Base-by-base conservation (phyloP, 2,329 filamentous ascomycete genomes). In the Lecanicillium sp. region DNA sequence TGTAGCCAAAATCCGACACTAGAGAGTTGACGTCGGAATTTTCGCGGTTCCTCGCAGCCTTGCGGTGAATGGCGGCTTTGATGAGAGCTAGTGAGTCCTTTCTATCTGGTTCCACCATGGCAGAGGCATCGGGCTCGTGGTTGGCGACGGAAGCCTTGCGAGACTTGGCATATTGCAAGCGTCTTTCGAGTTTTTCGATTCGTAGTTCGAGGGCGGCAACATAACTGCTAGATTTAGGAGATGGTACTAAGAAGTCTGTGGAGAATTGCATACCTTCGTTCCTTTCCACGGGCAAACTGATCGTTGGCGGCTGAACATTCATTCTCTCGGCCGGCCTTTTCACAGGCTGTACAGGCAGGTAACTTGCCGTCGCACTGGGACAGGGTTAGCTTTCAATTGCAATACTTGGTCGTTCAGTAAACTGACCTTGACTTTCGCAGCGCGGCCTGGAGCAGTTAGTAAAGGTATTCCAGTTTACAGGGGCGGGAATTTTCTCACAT, bases 261-360 rank as follows among this genome's bases (percentile, higher is more conserved):
- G 9, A 15, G 4, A 19, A 29, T 27, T 7, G 12, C 9, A 42
- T 49, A 79, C 79, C 89, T 96, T 53, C 90, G 74, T 57, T 96
- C 92, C 60, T 96, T 96, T 44, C 92, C 92, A 45, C 88, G 75
- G 1, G 90, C 89, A 61, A 95, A 96, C 58, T 95, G 88, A 55
- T 96, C 90, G 53, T 94, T 95, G 7, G 88, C 89, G 40, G 88
- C 88, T 6, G 88, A 95, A 59, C 92, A 98, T 56, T 94, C 88
- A 43, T 73, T 80, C 40, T 85, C 80, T 45, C 87, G 83, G 20
- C 89, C 88, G 12, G 87, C 86, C 62, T 88, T 89, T 61, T 95
- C 90, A 56, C 92, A 96, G 14, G 90, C 90, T 7, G 88, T 94
- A 57, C 92, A 98, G 7, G 89, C 88, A 9, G 92, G 92, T 28